Base-by-base conservation (phyloP, 805 yeast genomes). In the Vanderwaltozyma yarrowii region DNA sequence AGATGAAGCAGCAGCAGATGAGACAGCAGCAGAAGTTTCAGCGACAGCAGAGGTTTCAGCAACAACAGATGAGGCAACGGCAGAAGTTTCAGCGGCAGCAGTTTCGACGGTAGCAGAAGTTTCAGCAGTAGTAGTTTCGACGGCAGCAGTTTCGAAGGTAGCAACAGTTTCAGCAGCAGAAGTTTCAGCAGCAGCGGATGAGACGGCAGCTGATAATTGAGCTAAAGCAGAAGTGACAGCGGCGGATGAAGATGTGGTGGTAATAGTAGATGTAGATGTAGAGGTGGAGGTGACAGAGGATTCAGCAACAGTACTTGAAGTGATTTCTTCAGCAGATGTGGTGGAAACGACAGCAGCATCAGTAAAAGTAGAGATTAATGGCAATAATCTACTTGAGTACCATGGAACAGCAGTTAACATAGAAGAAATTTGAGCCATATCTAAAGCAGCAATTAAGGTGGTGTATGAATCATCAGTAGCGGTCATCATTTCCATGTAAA, bases 331-430 rank as follows among this genome's bases (percentile, higher is more conserved):
- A 14, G 38, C 31, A 24, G 39, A 14, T 15, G 36, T 16, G 9
- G 38, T 25, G 9, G 35, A 15, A 13, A 32, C 35, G 11, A 39
- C 15, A 25, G 35, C 30, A 14, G 40, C 41, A 11, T 33, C 30
- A n/a, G 38, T 36, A 20, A 36, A 36, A 20, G 40, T 33, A 21
- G 38, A 11, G 12, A 34, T 19, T 16, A 44, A 34, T 13, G 55
- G 45, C 28, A 41, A 45, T n/a, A 58, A 29, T 44, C 61, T 56
- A 27, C 50, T 37, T 13, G 58, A 49, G 45, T 56, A 62, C 66
- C 66, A 61, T 45, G 65, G 62, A 29, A 58, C 42, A 21, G 51
- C 62, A n/a, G 62, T 56, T 19, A 60, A 44, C 45, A 55, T 48
- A 6, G 56, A 28, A 8, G 52, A 46, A 24, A 59, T 56, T 21